Evolutionary conservation across 495 filamentous ascomycete species (phyloP).

Genomic region (Lasiosphaeria miniovina): DNA sequence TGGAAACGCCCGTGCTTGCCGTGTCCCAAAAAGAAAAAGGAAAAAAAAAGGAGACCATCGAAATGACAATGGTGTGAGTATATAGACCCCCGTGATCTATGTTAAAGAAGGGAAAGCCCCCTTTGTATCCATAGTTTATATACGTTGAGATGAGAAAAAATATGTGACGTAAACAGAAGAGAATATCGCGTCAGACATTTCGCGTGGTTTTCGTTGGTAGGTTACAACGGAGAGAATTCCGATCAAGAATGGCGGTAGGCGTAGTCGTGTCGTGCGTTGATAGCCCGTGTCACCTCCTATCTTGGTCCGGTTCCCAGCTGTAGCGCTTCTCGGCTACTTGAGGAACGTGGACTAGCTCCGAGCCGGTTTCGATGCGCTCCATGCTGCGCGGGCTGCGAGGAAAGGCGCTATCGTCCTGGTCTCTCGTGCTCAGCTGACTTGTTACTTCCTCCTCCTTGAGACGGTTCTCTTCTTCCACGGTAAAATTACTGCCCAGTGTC

Average conservation of each 20-base stretch:
- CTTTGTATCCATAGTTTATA: too few relatives aligned
- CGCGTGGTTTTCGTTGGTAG: too few relatives aligned
- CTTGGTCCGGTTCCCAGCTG: slow-evolving; percentile 46
- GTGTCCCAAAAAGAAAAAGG: background rate
- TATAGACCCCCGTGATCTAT: background rate
- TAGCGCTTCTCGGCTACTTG: slow-evolving; percentile 50
- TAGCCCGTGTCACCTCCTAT: slow-evolving; percentile 12
- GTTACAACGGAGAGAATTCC: too few relatives aligned
- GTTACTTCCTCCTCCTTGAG: slow-evolving; percentile 19
- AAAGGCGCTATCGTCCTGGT: slow-evolving; percentile 14
- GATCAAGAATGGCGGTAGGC: too few relatives aligned
- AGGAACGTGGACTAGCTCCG: slow-evolving; percentile 50
- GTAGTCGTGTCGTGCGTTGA: background rate
- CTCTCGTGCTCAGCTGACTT: slow-evolving; percentile 9
- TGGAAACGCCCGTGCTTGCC: too few relatives aligned
- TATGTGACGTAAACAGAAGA: too few relatives aligned
- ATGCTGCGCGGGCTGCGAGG: slow-evolving; percentile 35
- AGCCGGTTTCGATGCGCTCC: slow-evolving; percentile 37
- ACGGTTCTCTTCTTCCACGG: slow-evolving; percentile 42
- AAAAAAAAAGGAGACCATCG: background rate
- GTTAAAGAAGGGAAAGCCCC: background rate
- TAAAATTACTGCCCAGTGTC: slow-evolving; percentile 52
- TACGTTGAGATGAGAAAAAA: too few relatives aligned
- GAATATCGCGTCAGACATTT: too few relatives aligned
- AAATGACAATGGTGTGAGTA: background rate